Percentiles rank a stretch among this genome's conserved stretches.
phyloP scores from a whole-genome alignment of 2,329 filamentous ascomycete species.

The Xylogone sp. region DNA sequence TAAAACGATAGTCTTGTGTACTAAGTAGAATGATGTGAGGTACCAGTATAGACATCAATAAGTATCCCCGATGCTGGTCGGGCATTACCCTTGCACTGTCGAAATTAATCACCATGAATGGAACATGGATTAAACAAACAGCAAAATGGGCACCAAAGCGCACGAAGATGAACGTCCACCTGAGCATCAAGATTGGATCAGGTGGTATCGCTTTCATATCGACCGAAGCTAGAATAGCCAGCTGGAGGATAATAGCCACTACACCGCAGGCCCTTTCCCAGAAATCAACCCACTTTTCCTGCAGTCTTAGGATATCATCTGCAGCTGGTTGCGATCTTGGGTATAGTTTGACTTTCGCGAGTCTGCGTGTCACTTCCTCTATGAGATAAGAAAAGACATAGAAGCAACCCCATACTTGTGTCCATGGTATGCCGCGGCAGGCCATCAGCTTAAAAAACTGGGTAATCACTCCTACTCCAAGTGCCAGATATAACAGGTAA shows the following conservation, averaged over 20 bases:
- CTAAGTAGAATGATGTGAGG: background rate
- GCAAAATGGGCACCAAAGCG: background rate
- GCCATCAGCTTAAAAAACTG: background rate
- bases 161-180: background rate
- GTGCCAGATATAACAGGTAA: background rate
- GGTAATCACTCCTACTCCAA: background rate
- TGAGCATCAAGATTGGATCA: background rate
- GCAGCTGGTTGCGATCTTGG: background rate
- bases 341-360: background rate
- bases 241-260: background rate
- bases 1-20: background rate
- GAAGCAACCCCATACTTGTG: background rate
- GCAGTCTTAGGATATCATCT: background rate
- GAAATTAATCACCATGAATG: background rate
- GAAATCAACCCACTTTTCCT: background rate
- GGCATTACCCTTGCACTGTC: background rate
- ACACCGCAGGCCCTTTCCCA: background rate
- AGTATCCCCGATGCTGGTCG: background rate
- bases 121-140: background rate
- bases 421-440: background rate
- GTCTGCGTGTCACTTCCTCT: background rate
- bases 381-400: background rate
- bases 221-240: background rate
- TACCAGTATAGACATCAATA: background rate
- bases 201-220: background rate